Percentiles rank a stretch among this genome's conserved stretches.
Evolutionary conservation across 1,284 basidiomycete species (phyloP).

Genomic region (Moesziomyces globuligerus): DNA sequence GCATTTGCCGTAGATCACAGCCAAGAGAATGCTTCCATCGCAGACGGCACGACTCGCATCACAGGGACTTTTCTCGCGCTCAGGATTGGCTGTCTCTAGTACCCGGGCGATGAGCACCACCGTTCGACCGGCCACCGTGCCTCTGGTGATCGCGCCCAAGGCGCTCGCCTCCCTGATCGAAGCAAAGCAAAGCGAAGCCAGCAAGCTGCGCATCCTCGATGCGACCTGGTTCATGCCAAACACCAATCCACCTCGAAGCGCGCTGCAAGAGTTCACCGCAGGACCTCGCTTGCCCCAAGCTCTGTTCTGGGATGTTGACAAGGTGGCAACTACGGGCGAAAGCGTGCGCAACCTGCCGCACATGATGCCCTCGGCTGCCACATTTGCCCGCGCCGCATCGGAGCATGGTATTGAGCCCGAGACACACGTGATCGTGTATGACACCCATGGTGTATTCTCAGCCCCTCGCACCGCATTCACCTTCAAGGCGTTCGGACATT

Average conservation of each 20-base stretch:
- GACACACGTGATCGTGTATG: conserved; percentile 90
- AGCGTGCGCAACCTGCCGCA: conserved; percentile 74
- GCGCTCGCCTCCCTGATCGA: conserved; percentile 35
- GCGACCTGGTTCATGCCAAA: conserved; percentile 90
- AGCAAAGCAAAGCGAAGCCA: conserved; percentile 6
- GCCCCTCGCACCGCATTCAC: conserved; percentile 59
- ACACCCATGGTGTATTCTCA: conserved; percentile 47
- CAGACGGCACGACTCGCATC: background rate
- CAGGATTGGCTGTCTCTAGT: conserved; percentile 4
- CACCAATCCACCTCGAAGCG: conserved; percentile 73
- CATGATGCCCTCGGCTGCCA: conserved; percentile 83
- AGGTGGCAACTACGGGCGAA: conserved; percentile 68
- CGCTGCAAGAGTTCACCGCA: conserved; percentile 74
- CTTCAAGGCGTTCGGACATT: conserved; percentile 60
- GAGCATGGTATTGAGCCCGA: conserved; percentile 78
- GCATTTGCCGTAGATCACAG: too few species aligned
- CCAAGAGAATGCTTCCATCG: conserved; percentile 14
- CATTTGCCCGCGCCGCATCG: conserved; percentile 83
- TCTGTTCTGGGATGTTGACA: conserved; percentile 83
- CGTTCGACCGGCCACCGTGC: conserved; percentile 31
- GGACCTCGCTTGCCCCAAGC: conserved; percentile 79
- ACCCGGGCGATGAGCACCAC: conserved; percentile 31
- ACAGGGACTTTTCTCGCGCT: conserved; percentile 2
- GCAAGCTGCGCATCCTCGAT: conserved; percentile 70
- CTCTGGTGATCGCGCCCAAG: conserved; percentile 45